Base-by-base conservation (phyloP, 768 basidiomycete genomes). In the Leucocoprinus birnbaumii region DNA sequence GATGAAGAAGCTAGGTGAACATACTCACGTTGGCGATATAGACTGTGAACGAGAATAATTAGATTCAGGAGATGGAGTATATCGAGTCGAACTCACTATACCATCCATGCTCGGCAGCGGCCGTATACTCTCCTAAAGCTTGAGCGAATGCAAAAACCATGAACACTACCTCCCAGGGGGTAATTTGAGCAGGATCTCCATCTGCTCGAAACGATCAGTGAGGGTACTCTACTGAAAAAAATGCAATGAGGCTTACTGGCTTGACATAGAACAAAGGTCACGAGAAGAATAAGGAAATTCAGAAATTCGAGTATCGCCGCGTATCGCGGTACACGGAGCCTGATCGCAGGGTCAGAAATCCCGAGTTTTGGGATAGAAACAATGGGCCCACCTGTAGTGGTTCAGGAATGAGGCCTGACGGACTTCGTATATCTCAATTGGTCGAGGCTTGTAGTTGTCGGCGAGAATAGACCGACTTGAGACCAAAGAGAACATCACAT, bases 51-150 rank as follows among this genome's bases (percentile, higher is more conserved):
- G 38, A 38, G 7, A n/a, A 40, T 25, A 37, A 27, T 24, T 40
- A 45, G n/a, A 35, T 31, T n/a, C 22, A 22, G 34, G 57, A 43
- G 57, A 34, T 22, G 43, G 24, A 7, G 5, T 35, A 35, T 50
- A 7, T 4, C 46, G 7, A 24, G 31, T 11, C 56, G 40, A 35
- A 52, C 91, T 71, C 63, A 92, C 91, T 85, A 43, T 81, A 79
- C 90, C 89, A 94, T 22, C 94, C 92, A 63, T 94, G 85, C 66
- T 94, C 91, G 48, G 83, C 90, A 1, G 87, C 82, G 3, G 91
- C 83, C 0, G 93, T 92, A 66, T 95, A 94, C 68, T 96, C 94
- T 57, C 90, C 89, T 37, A 97, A 67, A 3, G 86, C 73, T 61
- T 96, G 94, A 1, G 92, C 92, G 3, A 77, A 70, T 0, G 85